Base-by-base conservation (phyloP, 805 yeast genomes). In the Schwanniomyces yamadae region DNA sequence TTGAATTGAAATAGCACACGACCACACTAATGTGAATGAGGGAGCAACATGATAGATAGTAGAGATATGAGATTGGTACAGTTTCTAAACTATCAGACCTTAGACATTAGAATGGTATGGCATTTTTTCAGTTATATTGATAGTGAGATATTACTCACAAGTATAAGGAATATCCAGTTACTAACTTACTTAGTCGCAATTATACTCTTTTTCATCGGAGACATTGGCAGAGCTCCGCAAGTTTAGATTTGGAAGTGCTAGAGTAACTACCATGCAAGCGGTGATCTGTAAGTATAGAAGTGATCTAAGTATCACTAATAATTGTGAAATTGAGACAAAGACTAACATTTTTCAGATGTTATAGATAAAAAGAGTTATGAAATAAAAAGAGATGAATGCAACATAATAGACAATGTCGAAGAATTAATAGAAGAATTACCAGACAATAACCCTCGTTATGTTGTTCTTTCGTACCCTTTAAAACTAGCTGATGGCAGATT, bases 401-500 rank as follows among this genome's bases (percentile, higher is more conserved):
- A 65, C 6, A 67, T 70, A 11, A 57, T 80, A 9, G 62, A 61
- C 12, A 59, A 73, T 4, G 55, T 84, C 6, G 84, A 75, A 28
- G 88, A 80, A 27, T 68, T 89, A 28, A 68, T 70, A 5, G 95
- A 87, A 36, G 86, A 79, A 39, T 60, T 89, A 30, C 96, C 96
- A 0, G 95, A 84, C 44, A 87, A 80, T 50, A 61, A 81, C 9
- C 95, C 96, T 10, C 64, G 96, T 40, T 89, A 71, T 52, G 64
- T 89, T 5, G 69, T 88, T 5, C 59, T 88, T 39, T 85, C 95
- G 9, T 82, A 87, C 50, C 96, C 96, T 5, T 60, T 80, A 49
- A 76, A 75, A 16, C 59, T 75, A 6, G 55, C 65, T 21, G 96
- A 89, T 49, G 95, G 95, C 0, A 70, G 95, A 37, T 71, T 75